Percentiles rank a stretch among this genome's conserved stretches.
These are phyloP conservation scores for Tarenaya hassleriana DNA, from an alignment of 345 rosid species.

Conservation along the genomic window DNA sequence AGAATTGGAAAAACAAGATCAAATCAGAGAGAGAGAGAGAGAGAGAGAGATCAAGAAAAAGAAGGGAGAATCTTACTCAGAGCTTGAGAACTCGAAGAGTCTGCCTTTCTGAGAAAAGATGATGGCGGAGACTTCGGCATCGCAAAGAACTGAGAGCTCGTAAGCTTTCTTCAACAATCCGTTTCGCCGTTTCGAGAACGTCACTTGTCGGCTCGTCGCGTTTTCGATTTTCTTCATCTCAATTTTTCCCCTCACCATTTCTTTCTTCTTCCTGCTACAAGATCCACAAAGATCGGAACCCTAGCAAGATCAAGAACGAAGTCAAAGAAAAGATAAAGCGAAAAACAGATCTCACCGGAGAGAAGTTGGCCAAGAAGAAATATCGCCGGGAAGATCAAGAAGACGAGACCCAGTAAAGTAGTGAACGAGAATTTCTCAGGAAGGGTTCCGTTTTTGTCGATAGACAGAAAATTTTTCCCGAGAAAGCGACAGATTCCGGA, in stretches of 20 bases:
- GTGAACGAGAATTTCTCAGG: slow-evolving; percentile 2
- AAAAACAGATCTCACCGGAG: slow-evolving; percentile 16
- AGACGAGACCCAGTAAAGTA: neutral
- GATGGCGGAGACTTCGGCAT: slow-evolving; percentile 30
- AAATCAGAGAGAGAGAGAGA: too few relatives aligned
- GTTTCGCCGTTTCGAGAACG: slow-evolving; percentile 31
- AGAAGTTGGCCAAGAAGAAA: neutral
- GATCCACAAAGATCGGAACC: slow-evolving; percentile 22
- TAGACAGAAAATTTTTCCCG: neutral
- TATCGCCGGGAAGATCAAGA: slow-evolving; percentile 14
- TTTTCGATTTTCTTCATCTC: slow-evolving; percentile 35
- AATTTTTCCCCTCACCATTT: slow-evolving; percentile 33
- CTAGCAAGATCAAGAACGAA: neutral
- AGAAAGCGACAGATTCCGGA: too few relatives aligned
- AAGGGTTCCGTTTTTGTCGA: neutral
- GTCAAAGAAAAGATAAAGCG: neutral
- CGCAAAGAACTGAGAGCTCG: slow-evolving; percentile 32
- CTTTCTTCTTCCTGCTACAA: slow-evolving; percentile 11
- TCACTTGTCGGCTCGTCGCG: slow-evolving; percentile 29
- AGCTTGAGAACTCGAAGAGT: slow-evolving; percentile 27
- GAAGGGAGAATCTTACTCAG: slow-evolving; percentile 19
- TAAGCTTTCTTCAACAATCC: slow-evolving; percentile 35
- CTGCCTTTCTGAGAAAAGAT: slow-evolving; percentile 31
- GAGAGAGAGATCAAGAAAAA: slow-evolving; percentile 1
- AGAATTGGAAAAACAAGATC: too few relatives aligned